Evolutionary conservation across 2,329 filamentous ascomycete species (phyloP), one percentile per base, ranked within the genome.

Genomic region (Diaporthe capsici): DNA sequence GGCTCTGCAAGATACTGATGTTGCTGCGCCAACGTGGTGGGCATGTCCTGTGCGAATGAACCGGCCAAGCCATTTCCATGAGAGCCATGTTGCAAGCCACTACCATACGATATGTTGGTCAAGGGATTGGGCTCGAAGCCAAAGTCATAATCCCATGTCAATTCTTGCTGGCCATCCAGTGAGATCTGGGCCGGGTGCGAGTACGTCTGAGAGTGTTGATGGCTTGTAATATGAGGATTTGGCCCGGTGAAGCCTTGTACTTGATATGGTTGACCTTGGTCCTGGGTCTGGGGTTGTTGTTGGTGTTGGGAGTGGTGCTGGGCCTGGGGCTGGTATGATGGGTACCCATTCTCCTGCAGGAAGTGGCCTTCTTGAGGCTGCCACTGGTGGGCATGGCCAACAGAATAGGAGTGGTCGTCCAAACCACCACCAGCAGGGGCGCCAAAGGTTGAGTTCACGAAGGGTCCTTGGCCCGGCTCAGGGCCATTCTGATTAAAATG

Each of bases 91-190:
- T 39, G 73, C 31, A 77, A 28, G 28, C 63, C 65, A 57, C 44
- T 60, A 20, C 44, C 71, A 53, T 71, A 77, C 10, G 73, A 13
- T 9, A 67, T 39, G 47, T 55, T 71, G 12, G 49, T 55, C 55
- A 77, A 53, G 37, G 70, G 57, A n/a, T 75, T 73, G 20, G 70
- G 22, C 22, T 67, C 71, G 31, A 73, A 77, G 34, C 28, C 31
- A 71, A 77, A 77, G 9, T 71, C 73, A 67, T 75, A 77, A 37
- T 75, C 70, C 73, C 73, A 77, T 10, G 75, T 20, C 51, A 77
- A 51, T 7, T 75, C 73, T 37, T 49, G 55, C 31, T 67, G 42
- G 25, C 65, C 70, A 20, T 75, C 73, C 47, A 77, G 63, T 49
- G 76, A 28, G 28, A 73, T 57, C 8, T 71, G 73, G 6, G 76